A percentile compares a stretch with the other conserved stretches of the same genome.
Conservation (phyloP, 2,329 filamentous ascomycete species). For the Didymellaceae sp. region DNA sequence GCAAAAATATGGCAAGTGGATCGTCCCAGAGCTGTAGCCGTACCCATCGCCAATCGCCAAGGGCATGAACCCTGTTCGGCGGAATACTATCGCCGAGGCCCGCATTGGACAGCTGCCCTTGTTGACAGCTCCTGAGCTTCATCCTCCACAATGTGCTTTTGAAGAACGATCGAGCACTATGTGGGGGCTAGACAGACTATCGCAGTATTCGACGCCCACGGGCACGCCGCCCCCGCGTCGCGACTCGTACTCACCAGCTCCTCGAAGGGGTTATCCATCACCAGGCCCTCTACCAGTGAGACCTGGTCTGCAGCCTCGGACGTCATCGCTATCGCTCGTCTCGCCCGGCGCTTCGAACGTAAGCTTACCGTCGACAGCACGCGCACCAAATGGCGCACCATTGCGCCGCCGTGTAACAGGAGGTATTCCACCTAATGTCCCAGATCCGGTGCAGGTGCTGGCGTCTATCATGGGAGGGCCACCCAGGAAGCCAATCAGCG, state of each 20-base stretch:
- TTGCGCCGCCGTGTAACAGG: conserved; percentile 64
- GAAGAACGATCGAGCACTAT: conserved; percentile 55
- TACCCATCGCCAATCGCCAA: not conserved
- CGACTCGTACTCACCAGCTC: conserved; percentile 74
- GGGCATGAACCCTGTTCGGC: not conserved
- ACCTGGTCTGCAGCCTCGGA: conserved; percentile 71
- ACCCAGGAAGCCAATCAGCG: conserved; percentile 33
- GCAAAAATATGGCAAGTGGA: conserved; percentile 1
- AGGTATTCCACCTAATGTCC: conserved; percentile 60
- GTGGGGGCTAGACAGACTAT: conserved; percentile 86
- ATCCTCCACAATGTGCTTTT: conserved; percentile 2
- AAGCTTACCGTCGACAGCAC: conserved; percentile 72
- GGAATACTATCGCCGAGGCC: conserved; percentile 1
- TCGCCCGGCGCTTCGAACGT: conserved; percentile 75
- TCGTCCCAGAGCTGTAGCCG: conserved; percentile 26
- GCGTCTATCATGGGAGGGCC: conserved; percentile 62
- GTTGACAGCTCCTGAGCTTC: conserved; percentile 5
- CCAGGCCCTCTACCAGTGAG: conserved; percentile 73
- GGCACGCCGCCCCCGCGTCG: conserved; percentile 67
- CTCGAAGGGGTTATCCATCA: conserved; percentile 73
- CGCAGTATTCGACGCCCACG: conserved; percentile 70
- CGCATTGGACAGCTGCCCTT: conserved; percentile 7
- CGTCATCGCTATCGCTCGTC: conserved; percentile 79
- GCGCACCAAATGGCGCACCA: conserved; percentile 70
- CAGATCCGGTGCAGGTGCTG: conserved; percentile 76